A percentile compares a stretch with the other conserved stretches of the same genome.
These are phyloP conservation scores for Castanea sativa DNA, from an alignment of 306 rosid species.

Conservation along the genomic window DNA sequence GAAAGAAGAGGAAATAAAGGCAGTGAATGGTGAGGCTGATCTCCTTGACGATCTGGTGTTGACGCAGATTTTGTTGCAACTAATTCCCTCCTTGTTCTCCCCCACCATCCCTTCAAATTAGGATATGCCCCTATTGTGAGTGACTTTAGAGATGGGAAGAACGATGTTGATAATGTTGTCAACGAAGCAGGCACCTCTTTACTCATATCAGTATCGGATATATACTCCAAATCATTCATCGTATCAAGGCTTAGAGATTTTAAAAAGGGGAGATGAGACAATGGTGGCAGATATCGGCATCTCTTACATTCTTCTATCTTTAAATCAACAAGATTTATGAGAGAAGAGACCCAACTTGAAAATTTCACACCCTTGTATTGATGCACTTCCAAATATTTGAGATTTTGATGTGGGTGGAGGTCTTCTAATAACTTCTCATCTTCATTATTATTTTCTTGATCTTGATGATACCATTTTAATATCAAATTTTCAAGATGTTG, in stretches of 20 bases:
- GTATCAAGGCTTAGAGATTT: neutral
- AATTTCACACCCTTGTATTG: neutral
- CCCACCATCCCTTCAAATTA: conserved; percentile 16
- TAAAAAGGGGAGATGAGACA: neutral
- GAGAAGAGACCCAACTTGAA: neutral
- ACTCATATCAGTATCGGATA: neutral
- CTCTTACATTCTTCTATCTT: neutral
- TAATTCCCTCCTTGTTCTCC: too few species aligned
- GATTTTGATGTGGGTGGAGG: neutral
- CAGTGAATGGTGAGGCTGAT: neutral
- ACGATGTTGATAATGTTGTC: neutral
- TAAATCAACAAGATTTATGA: neutral
- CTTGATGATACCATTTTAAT: neutral
- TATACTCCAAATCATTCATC: neutral
- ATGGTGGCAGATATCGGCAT: neutral
- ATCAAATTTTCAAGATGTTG: neutral
- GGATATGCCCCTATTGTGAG: neutral
- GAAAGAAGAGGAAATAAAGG: conserved; percentile 4
- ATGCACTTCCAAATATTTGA: neutral
- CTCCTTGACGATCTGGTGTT: too few species aligned
- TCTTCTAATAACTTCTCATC: neutral
- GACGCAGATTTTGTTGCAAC: too few species aligned
- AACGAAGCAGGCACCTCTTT: neutral
- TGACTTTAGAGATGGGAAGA: neutral
- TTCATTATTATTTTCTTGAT: neutral